Base-by-base conservation (phyloP, 345 rosid genomes). In the Psidium friedrichsthalianum region DNA sequence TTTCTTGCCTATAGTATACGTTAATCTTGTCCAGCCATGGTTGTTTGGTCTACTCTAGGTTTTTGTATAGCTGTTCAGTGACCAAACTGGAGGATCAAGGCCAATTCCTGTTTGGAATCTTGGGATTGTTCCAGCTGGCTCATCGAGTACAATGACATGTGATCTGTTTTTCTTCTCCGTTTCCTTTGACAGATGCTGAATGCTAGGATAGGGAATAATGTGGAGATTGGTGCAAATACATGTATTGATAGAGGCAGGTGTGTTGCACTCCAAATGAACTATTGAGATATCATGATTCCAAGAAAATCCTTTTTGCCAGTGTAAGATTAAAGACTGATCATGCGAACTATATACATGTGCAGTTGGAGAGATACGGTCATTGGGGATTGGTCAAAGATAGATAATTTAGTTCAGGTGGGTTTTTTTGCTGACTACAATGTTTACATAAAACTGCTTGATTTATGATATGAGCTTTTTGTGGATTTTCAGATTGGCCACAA, bases 231-330 rank as follows among this genome's bases (percentile, higher is more conserved):
- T 82, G 97, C 98, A 84, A 94, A 94, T 83, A 89, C 97, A 86
- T 96, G 99, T 90, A 91, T 96, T 85, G 99, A 96, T 51, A 88
- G 97, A 76, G 99, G 99, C 90, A 96, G 98, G 99, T 94, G 56
- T 85, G 91, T 32, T n/a, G 5, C 82, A 47, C n/a, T 29, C 29
- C 82, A 78, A 52, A 69, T 55, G 18, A 61, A 57, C 47, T 22
- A 56, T 56, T 69, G 82, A 16, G 12, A 64, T 82, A 52, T 84
- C 85, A 52, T 2, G 22, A 58, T 53, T 55, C 40, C 32, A 3
- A 58, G 18, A 55, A 44, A 83, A 24, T 74, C 56, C 81, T 51
- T 15, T 8, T 44, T 16, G 24, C 20, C 59, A 32, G 18, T 8
- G 32, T 85, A 56, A 81, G 82, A 27, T 44, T 58, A 82, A 85